Conservation (phyloP, 768 basidiomycete genomes). For the Suillus clintonianus region DNA sequence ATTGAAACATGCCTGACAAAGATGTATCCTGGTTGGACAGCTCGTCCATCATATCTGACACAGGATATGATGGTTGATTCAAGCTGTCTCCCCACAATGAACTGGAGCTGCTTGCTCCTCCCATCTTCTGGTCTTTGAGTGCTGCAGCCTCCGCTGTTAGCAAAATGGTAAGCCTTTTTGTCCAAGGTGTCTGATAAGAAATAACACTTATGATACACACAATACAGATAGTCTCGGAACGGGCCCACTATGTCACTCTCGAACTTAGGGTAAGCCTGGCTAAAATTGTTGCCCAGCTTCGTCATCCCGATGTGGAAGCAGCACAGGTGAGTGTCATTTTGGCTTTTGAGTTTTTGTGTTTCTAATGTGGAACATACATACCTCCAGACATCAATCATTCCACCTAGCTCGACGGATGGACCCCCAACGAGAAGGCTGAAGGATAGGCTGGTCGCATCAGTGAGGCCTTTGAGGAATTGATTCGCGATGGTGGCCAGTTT, state of each 20-base stretch:
- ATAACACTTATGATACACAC: background rate
- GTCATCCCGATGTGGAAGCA: background rate
- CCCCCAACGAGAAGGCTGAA: background rate
- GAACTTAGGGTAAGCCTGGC: background rate
- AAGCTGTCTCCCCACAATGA: no score
- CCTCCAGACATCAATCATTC: background rate
- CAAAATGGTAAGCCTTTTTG: no score
- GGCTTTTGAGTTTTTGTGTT: background rate
- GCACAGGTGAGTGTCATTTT: background rate
- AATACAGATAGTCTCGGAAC: background rate
- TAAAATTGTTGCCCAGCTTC: background rate
- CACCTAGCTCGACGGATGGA: background rate
- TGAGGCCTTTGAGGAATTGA: background rate
- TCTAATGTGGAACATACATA: background rate
- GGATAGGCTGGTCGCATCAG: background rate
- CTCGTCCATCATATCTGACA: no score
- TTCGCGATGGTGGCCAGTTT: background rate
- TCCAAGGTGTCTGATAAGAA: no score
- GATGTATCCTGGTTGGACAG: no score
- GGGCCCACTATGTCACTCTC: background rate
- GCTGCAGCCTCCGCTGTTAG: no score
- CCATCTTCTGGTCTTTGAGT: no score
- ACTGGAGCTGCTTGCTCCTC: no score
- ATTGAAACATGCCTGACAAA: no score
- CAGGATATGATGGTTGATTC: no score